A percentile compares a stretch with the other conserved stretches of the same genome.
Conservation (phyloP, 1,139 yeast genomes). For the Petasospora fabianii region DNA sequence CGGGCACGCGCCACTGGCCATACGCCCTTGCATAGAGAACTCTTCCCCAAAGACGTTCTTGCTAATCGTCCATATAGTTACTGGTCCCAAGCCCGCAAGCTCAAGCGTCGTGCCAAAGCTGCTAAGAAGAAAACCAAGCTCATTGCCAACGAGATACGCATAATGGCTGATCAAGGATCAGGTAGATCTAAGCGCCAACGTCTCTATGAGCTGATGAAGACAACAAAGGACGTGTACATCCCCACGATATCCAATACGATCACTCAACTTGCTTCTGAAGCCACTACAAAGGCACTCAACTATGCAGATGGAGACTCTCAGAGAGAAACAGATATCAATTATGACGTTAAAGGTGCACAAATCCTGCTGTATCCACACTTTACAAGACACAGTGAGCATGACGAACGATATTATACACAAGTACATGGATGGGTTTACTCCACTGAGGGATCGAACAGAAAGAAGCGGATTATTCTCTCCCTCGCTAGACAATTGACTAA, state of each 20-base stretch:
- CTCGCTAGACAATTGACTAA: constrained; percentile 70
- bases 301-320: constrained; percentile 13
- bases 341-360: constrained; percentile 27
- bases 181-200: constrained; percentile 34
- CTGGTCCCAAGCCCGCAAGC: constrained; percentile 3
- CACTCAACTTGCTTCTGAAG: constrained; percentile 46
- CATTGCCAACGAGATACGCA: background rate
- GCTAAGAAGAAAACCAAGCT: constrained; percentile 1
- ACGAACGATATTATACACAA: constrained; percentile 48
- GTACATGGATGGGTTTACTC: constrained; percentile 72
- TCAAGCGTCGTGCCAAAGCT: constrained; percentile 2
- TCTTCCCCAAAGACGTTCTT: background rate
- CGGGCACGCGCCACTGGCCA: constrained; percentile 8
- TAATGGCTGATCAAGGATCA: constrained; percentile 28
- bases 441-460: constrained; percentile 68
- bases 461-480: constrained; percentile 63
- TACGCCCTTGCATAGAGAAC: constrained; percentile 1
- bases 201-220: constrained; percentile 44
- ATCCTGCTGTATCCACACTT: constrained; percentile 60
- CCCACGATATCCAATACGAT: constrained; percentile 50
- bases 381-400: constrained; percentile 45
- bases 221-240: constrained; percentile 55
- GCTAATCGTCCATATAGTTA: background rate
- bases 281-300: constrained; percentile 31
- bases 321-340: constrained; percentile 5